A percentile compares a stretch with the other conserved stretches of the same genome.
phyloP scores from a whole-genome alignment of 1,139 yeast species.

The Saccharomycopsis phalli region DNA sequence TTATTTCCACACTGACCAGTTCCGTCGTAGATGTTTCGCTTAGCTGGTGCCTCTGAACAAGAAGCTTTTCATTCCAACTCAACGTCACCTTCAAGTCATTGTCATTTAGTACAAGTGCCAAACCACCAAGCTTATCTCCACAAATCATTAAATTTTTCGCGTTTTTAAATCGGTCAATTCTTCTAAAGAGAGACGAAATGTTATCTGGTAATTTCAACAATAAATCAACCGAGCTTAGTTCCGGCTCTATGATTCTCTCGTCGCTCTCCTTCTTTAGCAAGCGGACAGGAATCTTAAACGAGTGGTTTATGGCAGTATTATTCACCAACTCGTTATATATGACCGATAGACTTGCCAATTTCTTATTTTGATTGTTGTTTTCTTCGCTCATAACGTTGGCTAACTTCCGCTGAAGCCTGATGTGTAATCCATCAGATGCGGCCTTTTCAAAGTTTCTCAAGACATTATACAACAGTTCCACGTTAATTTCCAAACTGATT shows the following conservation, averaged over 20 bases:
- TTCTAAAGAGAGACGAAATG: conserved; percentile 38
- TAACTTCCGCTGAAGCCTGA: conserved; percentile 41
- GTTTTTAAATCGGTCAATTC: conserved; percentile 49
- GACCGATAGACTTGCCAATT: conserved; percentile 45
- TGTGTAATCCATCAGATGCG: conserved; percentile 40
- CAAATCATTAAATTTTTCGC: conserved; percentile 28
- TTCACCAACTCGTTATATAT: conserved; percentile 34
- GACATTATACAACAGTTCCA: conserved; percentile 47
- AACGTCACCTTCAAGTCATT: conserved; percentile 46
- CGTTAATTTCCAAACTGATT: conserved; percentile 47
- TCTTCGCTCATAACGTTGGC: conserved; percentile 25
- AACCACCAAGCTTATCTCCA: conserved; percentile 28
- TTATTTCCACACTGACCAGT: conserved; percentile 33
- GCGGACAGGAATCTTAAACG: conserved; percentile 51
- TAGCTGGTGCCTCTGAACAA: conserved; percentile 23
- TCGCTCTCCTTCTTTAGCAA: conserved; percentile 41
- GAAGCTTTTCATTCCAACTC: conserved; percentile 44
- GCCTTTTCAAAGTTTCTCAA: conserved; percentile 46
- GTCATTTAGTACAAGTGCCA: conserved; percentile 45
- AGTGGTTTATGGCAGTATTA: conserved; percentile 34
- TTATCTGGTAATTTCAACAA: conserved; percentile 43
- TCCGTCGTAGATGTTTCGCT: neutral
- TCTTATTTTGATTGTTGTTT: conserved; percentile 26
- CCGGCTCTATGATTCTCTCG: conserved; percentile 40
- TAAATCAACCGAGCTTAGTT: conserved; percentile 37